Evolutionary conservation across 1,284 basidiomycete genomes (phyloP).

Genomic region (Melanopsichium pennsylvanicum): DNA sequence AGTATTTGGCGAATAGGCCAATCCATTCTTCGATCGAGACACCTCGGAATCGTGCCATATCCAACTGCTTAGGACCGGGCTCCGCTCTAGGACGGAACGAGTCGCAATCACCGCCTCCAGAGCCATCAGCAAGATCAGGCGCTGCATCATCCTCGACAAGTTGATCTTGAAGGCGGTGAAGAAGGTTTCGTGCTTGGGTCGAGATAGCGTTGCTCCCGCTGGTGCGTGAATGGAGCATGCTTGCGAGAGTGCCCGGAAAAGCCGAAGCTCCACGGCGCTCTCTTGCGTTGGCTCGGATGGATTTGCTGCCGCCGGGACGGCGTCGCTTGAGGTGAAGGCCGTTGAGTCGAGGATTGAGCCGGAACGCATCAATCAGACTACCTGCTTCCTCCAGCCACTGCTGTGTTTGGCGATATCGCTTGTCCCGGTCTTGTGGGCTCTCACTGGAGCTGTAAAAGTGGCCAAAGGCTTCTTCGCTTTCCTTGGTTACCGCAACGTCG

Average conservation of each 20-base stretch:
- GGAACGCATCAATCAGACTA: conserved; percentile 84
- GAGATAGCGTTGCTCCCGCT: conserved; percentile 68
- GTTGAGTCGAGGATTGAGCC: conserved; percentile 72
- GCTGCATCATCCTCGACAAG: conserved; percentile 70
- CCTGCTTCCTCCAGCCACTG: conserved; percentile 84
- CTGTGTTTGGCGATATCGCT: conserved; percentile 64
- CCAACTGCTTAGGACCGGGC: conserved; percentile 34
- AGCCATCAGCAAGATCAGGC: conserved; percentile 60
- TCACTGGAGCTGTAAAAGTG: conserved; percentile 15
- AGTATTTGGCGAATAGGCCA: conserved; percentile 79
- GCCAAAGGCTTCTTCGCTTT: conserved; percentile 18
- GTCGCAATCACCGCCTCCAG: conserved; percentile 69
- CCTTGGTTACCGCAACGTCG: conserved; percentile 50
- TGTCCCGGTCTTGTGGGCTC: conserved; percentile 15
- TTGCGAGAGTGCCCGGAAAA: conserved; percentile 4
- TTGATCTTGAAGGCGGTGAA: conserved; percentile 76
- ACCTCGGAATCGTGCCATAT: conserved; percentile 73
- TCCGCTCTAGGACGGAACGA: conserved; percentile 36
- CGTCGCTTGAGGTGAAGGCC: conserved; percentile 18
- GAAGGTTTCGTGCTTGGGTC: conserved; percentile 76
- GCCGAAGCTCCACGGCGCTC: conserved; percentile 3
- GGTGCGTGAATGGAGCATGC: conserved; percentile 15
- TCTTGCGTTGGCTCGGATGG: conserved; percentile 7
- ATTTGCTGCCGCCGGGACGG: conserved; percentile 8
- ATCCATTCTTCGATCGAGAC: conserved; percentile 88